A percentile compares a stretch with the other conserved stretches of the same genome.
Conservation (phyloP, 306 rosid species). For the Malus fusca region DNA sequence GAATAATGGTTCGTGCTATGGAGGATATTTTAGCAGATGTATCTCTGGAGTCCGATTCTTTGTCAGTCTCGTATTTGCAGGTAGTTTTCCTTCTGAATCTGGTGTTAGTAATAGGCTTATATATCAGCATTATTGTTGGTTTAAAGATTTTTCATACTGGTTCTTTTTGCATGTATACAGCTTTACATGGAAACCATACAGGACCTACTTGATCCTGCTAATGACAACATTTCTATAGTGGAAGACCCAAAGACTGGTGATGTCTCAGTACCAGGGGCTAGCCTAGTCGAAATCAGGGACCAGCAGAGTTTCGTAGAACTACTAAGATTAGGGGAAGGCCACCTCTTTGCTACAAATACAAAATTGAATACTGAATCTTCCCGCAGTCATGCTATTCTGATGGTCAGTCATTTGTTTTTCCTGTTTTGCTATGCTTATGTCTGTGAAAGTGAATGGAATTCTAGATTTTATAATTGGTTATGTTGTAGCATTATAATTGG, state of each 20-base stretch:
- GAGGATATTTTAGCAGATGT: conserved; percentile 84
- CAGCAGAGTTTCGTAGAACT: conserved; percentile 80
- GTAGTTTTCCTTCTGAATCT: conserved; percentile 30
- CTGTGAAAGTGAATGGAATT: conserved; percentile 18
- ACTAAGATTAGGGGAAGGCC: conserved; percentile 87
- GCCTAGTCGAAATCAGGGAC: conserved; percentile 72
- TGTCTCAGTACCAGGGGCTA: conserved; percentile 96
- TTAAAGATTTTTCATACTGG: background rate
- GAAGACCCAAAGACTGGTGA: conserved; percentile 98
- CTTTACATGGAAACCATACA: conserved; percentile 98
- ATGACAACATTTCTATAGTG: conserved; percentile 78
- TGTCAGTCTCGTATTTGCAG: conserved; percentile 90
- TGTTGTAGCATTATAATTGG: conserved; percentile 16
- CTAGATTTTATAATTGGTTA: conserved; percentile 8
- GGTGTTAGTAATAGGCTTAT: background rate
- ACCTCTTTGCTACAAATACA: conserved; percentile 95
- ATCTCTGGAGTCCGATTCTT: conserved; percentile 66
- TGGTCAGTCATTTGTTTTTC: conserved; percentile 42
- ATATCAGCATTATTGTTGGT: conserved; percentile 1
- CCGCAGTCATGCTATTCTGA: conserved; percentile 94
- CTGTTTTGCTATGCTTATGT: conserved; percentile 19
- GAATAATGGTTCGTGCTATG: conserved; percentile 99
- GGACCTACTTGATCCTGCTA: conserved; percentile 88
- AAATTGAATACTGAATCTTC: conserved; percentile 95
- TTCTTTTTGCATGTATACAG: conserved; percentile 38